Conservation (phyloP, 2,329 filamentous ascomycete species). For the Colletotrichum navitas region DNA sequence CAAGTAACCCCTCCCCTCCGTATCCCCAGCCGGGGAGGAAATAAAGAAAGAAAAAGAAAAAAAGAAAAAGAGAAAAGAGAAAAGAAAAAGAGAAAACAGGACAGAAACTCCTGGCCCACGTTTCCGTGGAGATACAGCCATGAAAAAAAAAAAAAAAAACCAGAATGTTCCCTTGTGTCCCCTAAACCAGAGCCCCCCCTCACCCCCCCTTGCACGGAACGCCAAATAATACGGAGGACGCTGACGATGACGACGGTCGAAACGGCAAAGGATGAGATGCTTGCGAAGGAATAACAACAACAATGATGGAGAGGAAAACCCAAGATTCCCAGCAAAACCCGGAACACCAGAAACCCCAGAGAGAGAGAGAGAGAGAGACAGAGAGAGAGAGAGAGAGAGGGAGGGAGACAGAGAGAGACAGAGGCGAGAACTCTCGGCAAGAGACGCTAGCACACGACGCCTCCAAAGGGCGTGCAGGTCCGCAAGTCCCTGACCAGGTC, state of each 20-base stretch:
- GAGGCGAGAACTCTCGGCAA: slow-evolving; percentile 23
- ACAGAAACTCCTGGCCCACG: slow-evolving; percentile 15
- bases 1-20: slow-evolving; percentile 14
- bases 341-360: slow-evolving; percentile 19
- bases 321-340: slow-evolving; percentile 11
- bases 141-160: background rate
- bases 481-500: slow-evolving; percentile 87
- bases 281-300: slow-evolving; percentile 35
- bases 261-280: slow-evolving; percentile 1
- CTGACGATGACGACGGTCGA: background rate
- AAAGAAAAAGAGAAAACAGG: background rate
- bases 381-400: background rate
- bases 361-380: slow-evolving; percentile 12
- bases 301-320: slow-evolving; percentile 22
- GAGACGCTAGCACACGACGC: slow-evolving; percentile 61
- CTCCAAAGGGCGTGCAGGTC: slow-evolving; percentile 81
- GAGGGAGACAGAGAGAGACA: slow-evolving; percentile 8
- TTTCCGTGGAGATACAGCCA: slow-evolving; percentile 4
- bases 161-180: slow-evolving; percentile 10
- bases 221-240: slow-evolving; percentile 35
- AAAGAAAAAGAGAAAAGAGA: background rate
- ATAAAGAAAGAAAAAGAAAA: background rate
- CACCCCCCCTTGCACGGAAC: slow-evolving; percentile 27
- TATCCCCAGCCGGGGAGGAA: background rate
- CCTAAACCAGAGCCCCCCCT: slow-evolving; percentile 21